Base-by-base conservation (phyloP, 139 green algal species). In the Chlamydomonas sphaeroides region DNA sequence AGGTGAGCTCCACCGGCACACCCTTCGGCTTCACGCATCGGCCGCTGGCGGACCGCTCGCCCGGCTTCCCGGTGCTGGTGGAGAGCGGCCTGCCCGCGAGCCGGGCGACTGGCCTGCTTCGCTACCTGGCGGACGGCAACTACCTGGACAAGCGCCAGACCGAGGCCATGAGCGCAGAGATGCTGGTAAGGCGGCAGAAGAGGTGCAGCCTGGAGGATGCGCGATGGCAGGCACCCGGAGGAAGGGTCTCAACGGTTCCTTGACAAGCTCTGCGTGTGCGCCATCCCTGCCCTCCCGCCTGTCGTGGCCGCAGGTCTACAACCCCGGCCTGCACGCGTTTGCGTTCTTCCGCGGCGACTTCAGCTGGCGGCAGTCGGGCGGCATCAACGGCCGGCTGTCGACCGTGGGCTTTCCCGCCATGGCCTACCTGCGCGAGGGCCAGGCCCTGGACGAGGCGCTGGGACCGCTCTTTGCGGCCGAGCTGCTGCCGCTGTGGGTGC, bases 21-120 rank as follows among this genome's bases (percentile, higher is more conserved):
- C 87, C 87, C 0, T 91, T 72, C 62, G 87, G 74, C 67, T 91
- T 88, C 79, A 41, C 67, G 25, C 26, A 79, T 20, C 53, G 73
- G 20, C 63, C 18, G 6, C 81, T 86, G 70, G 20, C 36, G 7
- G 70, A 70, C 80, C 74, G 74, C 62, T 39, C 70, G 5, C 49
- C 56, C 17, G 87, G 87, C 68, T 91, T 91, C 75, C 87, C 87
- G 6, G 69, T 91, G 35, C 74, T 91, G 35, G 26, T 91, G 69
- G 77, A 84, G 42, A 65, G 38, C 4, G 63, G 59, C n/a, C 74
- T 88, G 56, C 49, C 67, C 26, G 7, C 26, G 6, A 32, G 5
- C 4, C 79, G 84, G 28, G 62, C 77, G 26, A 36, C 11, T 36
- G 53, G 70, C 32, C 49, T 68, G 56, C 26, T 78, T 68, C 79